Evolutionary conservation across 2,329 filamentous ascomycete species (phyloP).

Genomic region (Aspergillus pseudoglaucus): DNA sequence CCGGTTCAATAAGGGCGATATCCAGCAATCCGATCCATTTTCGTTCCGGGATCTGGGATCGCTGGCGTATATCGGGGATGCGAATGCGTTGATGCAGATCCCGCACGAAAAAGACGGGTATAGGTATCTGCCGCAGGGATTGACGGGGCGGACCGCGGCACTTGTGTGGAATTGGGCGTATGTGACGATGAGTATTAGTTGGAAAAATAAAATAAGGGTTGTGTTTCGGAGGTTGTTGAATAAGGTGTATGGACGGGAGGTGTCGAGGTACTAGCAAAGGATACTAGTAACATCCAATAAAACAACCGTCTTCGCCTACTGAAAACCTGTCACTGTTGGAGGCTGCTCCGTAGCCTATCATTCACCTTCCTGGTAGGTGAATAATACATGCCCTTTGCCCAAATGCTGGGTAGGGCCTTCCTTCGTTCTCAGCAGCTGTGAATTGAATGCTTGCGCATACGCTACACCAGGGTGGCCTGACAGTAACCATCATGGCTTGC

Average conservation of each 20-base stretch:
- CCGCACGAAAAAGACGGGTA: constrained; percentile 20
- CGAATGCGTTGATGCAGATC: constrained; percentile 52
- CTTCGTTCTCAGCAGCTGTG: too few species aligned
- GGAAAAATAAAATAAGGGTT: constrained; percentile 39
- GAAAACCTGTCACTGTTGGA: too few species aligned
- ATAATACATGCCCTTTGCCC: too few species aligned
- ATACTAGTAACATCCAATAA: too few species aligned
- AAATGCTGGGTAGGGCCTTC: too few species aligned
- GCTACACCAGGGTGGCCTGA: too few species aligned
- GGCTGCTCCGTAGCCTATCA: too few species aligned
- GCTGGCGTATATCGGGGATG: constrained; percentile 54
- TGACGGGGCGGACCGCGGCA: constrained; percentile 36
- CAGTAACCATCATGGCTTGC: too few species aligned
- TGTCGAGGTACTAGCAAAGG: constrained; percentile 33
- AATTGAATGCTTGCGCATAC: too few species aligned
- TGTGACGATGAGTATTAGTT: constrained; percentile 42
- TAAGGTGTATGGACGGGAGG: constrained; percentile 38
- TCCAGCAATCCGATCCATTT: constrained; percentile 35
- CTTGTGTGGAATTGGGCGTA: constrained; percentile 42
- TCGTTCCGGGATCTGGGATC: constrained; percentile 53
- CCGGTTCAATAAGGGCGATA: constrained; percentile 47
- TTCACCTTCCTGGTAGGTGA: too few species aligned
- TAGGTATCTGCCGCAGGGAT: constrained; percentile 28
- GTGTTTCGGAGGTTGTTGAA: constrained; percentile 39
- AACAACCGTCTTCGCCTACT: too few species aligned